Percentiles rank a stretch among this genome's conserved stretches.
Conservation (phyloP, 345 rosid species). For the Noccaea caerulescens region DNA sequence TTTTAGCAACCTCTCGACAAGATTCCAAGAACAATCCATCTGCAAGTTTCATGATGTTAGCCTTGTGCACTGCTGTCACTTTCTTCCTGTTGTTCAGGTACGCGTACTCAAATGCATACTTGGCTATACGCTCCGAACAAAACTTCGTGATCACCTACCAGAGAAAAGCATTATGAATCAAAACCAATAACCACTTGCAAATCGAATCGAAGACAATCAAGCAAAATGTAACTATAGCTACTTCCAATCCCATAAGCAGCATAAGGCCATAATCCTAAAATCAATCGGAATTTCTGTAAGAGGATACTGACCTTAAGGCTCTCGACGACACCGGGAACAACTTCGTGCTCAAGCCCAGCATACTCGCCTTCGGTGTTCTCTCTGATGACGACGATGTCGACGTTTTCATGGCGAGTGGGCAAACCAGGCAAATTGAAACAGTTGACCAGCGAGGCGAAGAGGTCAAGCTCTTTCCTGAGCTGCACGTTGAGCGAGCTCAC, state of each 20-base stretch:
- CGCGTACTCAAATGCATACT: slow-evolving; percentile 98
- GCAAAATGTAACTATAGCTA: too few relatives aligned
- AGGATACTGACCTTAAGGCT: slow-evolving; percentile 72
- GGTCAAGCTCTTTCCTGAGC: slow-evolving; percentile 87
- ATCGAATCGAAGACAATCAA: background rate
- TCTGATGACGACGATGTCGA: slow-evolving; percentile 90
- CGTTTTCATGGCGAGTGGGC: slow-evolving; percentile 84
- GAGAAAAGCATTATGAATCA: background rate
- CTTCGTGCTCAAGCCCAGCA: slow-evolving; percentile 93
- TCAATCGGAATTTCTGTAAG: background rate
- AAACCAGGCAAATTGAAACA: slow-evolving; percentile 87
- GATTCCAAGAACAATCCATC: slow-evolving; percentile 97
- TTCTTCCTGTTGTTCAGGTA: slow-evolving; percentile 94
- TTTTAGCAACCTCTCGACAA: slow-evolving; percentile 89
- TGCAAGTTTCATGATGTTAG: slow-evolving; percentile 98
- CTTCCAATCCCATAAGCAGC: slow-evolving; percentile 1
- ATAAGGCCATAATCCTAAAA: background rate
- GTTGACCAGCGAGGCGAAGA: slow-evolving; percentile 88
- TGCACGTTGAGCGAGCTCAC: slow-evolving; percentile 87
- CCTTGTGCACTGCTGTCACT: slow-evolving; percentile 96
- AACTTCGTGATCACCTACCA: slow-evolving; percentile 97
- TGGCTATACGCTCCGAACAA: slow-evolving; percentile 94
- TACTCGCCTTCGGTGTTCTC: slow-evolving; percentile 99
- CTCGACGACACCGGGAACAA: slow-evolving; percentile 96
- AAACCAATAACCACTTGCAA: background rate